Evolutionary conservation across 2,329 filamentous ascomycete genomes (phyloP).

Genomic region (Colletotrichum filicis): DNA sequence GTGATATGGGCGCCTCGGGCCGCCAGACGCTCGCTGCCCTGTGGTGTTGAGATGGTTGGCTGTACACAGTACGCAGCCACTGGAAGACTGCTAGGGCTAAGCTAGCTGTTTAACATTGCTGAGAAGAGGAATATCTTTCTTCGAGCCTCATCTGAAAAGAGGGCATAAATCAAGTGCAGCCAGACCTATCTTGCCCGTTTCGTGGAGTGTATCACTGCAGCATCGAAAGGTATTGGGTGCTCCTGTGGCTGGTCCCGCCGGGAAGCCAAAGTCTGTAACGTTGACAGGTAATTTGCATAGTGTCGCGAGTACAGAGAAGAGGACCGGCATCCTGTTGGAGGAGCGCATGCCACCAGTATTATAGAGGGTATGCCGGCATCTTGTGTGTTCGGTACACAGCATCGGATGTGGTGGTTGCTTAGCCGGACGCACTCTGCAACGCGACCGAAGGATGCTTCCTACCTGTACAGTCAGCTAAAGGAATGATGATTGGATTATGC

Average conservation of each 20-base stretch:
- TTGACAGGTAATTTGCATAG: neutral
- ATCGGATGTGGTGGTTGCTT: neutral
- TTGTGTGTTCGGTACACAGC: neutral
- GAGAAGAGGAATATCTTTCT: neutral
- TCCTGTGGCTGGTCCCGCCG: constrained; percentile 19
- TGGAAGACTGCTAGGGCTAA: neutral
- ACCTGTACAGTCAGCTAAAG: neutral
- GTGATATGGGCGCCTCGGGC: neutral
- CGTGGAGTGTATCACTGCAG: neutral
- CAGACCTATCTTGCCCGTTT: neutral
- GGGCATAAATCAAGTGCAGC: constrained; percentile 1
- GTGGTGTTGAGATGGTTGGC: neutral
- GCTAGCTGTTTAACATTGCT: neutral
- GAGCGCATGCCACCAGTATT: too few species aligned
- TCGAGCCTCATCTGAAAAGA: neutral
- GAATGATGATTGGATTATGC: neutral
- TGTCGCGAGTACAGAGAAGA: constrained; percentile 1
- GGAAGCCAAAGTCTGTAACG: constrained; percentile 17
- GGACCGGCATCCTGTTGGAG: neutral
- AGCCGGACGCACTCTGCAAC: neutral
- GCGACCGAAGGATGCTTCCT: neutral
- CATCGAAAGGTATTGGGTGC: neutral
- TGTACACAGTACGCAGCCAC: neutral
- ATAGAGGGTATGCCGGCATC: neutral
- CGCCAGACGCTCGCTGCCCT: too few species aligned